Conservation (phyloP, 129 eudicot genomes). For the Centaurea solstitialis region DNA sequence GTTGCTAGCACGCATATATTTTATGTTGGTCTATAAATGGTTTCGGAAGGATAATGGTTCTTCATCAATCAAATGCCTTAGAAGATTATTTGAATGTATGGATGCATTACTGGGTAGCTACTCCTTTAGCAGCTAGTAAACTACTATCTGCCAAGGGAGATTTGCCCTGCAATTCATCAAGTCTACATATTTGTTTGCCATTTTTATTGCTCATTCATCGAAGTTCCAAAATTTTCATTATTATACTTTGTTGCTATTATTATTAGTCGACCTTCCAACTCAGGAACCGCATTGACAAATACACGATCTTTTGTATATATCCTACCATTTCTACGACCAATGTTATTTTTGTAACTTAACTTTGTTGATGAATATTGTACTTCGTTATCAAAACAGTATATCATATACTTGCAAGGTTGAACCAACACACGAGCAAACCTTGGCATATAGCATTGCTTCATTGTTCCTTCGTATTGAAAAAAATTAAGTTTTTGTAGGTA, state of each 20-base stretch:
- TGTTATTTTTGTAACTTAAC: background rate
- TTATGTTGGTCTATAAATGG: background rate
- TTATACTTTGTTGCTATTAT: background rate
- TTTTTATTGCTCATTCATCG: background rate
- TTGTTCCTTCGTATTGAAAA: too few relatives aligned
- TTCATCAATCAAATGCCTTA: background rate
- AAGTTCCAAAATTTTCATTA: background rate
- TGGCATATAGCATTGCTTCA: too few relatives aligned
- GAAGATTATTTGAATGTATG: background rate
- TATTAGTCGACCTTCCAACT: background rate
- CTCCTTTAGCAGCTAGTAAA: background rate
- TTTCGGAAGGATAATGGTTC: background rate
- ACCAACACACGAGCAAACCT: too few relatives aligned
- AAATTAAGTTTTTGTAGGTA: too few relatives aligned
- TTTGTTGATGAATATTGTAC: background rate
- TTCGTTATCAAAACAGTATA: background rate
- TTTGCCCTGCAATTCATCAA: background rate
- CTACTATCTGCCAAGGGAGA: background rate
- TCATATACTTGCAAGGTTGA: too few relatives aligned
- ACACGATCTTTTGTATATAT: too few relatives aligned
- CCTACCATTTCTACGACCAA: too few relatives aligned
- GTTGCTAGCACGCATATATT: background rate
- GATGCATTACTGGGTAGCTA: too few relatives aligned
- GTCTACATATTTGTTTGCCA: background rate
- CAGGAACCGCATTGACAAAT: background rate